Evolutionary conservation across 2,329 filamentous ascomycete genomes (phyloP).

Genomic region (Ophiostoma ulmi): DNA sequence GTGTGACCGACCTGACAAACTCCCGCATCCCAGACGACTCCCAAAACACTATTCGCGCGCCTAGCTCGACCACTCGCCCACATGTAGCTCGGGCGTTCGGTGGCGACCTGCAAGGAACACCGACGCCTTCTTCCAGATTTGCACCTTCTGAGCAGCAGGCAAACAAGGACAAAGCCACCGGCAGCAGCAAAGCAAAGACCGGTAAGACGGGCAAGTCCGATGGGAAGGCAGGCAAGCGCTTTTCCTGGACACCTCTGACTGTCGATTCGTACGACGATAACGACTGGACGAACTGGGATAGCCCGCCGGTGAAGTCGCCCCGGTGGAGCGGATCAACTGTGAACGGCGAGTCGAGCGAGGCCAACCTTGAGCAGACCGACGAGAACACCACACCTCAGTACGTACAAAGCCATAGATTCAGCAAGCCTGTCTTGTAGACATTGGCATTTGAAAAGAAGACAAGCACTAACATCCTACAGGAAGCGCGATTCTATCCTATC

Average conservation of each 20-base stretch:
- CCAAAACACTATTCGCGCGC: constrained; percentile 26
- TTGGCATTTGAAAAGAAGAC: not conserved
- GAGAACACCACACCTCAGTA: constrained; percentile 47
- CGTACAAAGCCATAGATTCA: not conserved
- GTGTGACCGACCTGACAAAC: constrained; percentile 21
- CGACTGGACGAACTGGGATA: constrained; percentile 63
- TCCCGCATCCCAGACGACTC: constrained; percentile 30
- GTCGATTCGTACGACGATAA: constrained; percentile 55
- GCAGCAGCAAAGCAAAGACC: constrained; percentile 4
- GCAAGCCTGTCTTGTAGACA: too few species aligned
- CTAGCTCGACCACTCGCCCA: not conserved
- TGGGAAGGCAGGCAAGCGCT: constrained; percentile 43
- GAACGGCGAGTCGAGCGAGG: constrained; percentile 42
- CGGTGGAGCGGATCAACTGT: constrained; percentile 61
- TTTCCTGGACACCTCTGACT: constrained; percentile 56
- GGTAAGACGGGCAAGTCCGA: constrained; percentile 23
- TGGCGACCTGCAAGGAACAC: constrained; percentile 39
- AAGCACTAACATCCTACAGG: constrained; percentile 15
- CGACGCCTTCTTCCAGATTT: constrained; percentile 32
- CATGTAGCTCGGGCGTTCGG: constrained; percentile 28
- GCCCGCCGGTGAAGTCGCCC: constrained; percentile 46
- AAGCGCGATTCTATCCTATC: constrained; percentile 19
- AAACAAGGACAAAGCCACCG: not conserved
- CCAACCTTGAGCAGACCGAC: constrained; percentile 43
- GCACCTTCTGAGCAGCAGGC: not conserved